These are phyloP conservation scores for Mortierella sp. DNA, from an alignment of 371 early-diverging fungal genomes.

Conservation along the genomic window DNA sequence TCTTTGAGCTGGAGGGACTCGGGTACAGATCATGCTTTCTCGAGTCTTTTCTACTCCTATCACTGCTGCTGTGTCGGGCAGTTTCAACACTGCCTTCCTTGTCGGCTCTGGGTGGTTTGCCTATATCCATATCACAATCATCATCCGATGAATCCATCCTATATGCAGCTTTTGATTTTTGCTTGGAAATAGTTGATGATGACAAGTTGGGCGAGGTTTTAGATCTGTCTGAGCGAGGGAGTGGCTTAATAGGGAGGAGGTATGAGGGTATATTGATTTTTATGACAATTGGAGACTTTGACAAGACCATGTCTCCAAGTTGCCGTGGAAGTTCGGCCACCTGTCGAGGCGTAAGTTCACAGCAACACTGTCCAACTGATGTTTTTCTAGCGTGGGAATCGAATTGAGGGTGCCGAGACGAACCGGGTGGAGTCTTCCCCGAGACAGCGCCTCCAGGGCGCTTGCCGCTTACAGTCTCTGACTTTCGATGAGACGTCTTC, in stretches of 20 bases:
- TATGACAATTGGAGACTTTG: slow-evolving; percentile 36
- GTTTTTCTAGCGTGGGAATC: slow-evolving; percentile 42
- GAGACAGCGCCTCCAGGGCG: slow-evolving; percentile 28
- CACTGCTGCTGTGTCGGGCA: slow-evolving; percentile 9
- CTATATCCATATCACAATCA: slow-evolving; percentile 27
- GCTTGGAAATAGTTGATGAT: neutral
- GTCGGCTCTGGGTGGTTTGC: slow-evolving; percentile 7
- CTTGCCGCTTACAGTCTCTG: slow-evolving; percentile 25
- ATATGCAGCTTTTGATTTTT: slow-evolving; percentile 10
- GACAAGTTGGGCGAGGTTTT: neutral
- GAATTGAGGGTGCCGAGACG: slow-evolving; percentile 11
- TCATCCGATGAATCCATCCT: slow-evolving; percentile 21
- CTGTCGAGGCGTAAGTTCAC: slow-evolving; percentile 26
- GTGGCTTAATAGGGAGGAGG: slow-evolving; percentile 26
- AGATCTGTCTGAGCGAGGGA: slow-evolving; percentile 16
- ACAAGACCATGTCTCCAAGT: slow-evolving; percentile 20
- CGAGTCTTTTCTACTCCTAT: slow-evolving; percentile 9
- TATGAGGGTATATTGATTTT: slow-evolving; percentile 47
- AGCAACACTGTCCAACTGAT: slow-evolving; percentile 17
- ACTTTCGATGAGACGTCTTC: slow-evolving; percentile 30
- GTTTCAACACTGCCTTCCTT: slow-evolving; percentile 17
- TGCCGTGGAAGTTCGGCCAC: slow-evolving; percentile 35
- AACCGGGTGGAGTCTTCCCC: slow-evolving; percentile 31
- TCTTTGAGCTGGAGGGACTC: slow-evolving; percentile 12
- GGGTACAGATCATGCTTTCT: slow-evolving; percentile 10